These are phyloP conservation scores for Myotisia sp. DNA, from an alignment of 2,329 filamentous ascomycete species.

Conservation along the genomic window DNA sequence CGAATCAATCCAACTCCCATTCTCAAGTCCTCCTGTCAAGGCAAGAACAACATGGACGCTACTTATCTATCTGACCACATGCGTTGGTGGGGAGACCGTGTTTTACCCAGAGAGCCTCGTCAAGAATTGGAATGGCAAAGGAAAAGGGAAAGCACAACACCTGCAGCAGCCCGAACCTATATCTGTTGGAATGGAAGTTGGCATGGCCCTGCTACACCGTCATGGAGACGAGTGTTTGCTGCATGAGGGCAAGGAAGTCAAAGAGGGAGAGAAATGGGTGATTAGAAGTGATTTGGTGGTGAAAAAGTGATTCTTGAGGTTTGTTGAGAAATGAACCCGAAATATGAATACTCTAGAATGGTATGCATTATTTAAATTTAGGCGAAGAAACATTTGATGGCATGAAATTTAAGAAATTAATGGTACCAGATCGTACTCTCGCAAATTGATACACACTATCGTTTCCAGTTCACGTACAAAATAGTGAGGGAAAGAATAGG, in stretches of 20 bases:
- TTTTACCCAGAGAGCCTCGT: conserved; percentile 55
- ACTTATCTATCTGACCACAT: conserved; percentile 74
- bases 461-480: too few relatives aligned
- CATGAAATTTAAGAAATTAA: too few relatives aligned
- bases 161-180: conserved; percentile 46
- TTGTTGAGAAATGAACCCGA: too few relatives aligned
- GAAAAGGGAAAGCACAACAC: conserved; percentile 22
- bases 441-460: too few relatives aligned
- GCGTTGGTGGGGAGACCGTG: conserved; percentile 74
- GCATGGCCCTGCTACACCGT: conserved; percentile 71
- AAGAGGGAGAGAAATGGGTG: conserved; percentile 77
- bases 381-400: too few relatives aligned
- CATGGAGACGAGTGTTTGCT: conserved; percentile 82
- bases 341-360: too few relatives aligned
- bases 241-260: conserved; percentile 72
- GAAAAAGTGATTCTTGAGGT: conserved; percentile 20
- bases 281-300: conserved; percentile 61
- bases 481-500: too few relatives aligned
- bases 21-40: conserved; percentile 38
- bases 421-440: too few relatives aligned
- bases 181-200: conserved; percentile 61
- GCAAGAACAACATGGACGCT: conserved; percentile 82
- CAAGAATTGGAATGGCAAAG: conserved; percentile 21
- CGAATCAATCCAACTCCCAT: conserved; percentile 59
- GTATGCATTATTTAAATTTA: too few relatives aligned